These are phyloP conservation scores for Chaetomium fimeti DNA, from an alignment of 495 filamentous ascomycete species.

Conservation along the genomic window DNA sequence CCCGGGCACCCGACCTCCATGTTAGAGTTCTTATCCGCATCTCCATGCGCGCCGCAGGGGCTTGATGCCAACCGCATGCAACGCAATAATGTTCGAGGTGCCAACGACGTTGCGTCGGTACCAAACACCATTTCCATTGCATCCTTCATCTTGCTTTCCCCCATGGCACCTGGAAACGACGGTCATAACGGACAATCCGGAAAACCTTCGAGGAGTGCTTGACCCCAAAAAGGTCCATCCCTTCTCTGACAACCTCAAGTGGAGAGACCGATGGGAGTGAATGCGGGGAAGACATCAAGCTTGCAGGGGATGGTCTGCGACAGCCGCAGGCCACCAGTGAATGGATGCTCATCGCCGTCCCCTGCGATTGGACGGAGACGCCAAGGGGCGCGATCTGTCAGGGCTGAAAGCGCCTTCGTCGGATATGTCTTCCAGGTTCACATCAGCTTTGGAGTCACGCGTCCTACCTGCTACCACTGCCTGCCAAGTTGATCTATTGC, in stretches of 20 bases:
- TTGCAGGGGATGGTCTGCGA: slow-evolving; percentile 8
- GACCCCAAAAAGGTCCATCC: background rate
- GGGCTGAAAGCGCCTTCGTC: slow-evolving; percentile 4
- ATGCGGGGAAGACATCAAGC: slow-evolving; percentile 1
- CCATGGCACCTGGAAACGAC: background rate
- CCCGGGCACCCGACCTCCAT: background rate
- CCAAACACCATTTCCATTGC: background rate
- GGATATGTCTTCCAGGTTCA: no score
- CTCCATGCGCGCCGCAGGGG: background rate
- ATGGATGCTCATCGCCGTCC: background rate
- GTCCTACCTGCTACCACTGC: background rate
- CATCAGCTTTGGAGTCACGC: slow-evolving; percentile 4
- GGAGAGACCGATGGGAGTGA: background rate
- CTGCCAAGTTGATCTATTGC: no score
- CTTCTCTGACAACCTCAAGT: background rate
- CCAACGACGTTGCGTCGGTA: background rate
- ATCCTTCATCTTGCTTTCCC: background rate
- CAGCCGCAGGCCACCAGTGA: slow-evolving; percentile 1
- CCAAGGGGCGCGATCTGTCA: slow-evolving; percentile 4
- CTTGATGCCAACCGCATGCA: background rate
- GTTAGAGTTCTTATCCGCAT: no score
- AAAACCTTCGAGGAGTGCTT: background rate
- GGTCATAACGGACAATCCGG: background rate
- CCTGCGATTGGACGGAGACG: slow-evolving; percentile 1
- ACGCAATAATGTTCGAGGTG: slow-evolving; percentile 1